Evolutionary conservation across 2,329 filamentous ascomycete species (phyloP).

Genomic region (Trichophyton mentagrophytes): DNA sequence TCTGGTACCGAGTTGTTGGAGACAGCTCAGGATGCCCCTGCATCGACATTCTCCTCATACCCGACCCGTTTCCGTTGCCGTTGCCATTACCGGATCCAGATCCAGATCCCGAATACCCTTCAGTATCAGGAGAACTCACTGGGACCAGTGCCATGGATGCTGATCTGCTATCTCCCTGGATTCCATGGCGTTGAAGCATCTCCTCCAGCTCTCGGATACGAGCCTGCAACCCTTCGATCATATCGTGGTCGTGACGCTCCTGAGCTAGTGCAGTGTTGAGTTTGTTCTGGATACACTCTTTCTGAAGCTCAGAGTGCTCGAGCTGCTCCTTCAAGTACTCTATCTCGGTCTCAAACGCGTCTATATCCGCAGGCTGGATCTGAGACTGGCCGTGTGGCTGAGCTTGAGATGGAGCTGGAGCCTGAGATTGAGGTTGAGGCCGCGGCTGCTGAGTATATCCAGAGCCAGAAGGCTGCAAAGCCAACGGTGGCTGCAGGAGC

Average conservation of each 20-base stretch:
- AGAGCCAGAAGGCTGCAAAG: background rate
- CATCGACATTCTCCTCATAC: background rate
- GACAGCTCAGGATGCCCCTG: background rate
- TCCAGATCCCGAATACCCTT: background rate
- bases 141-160: background rate
- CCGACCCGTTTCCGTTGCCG: background rate
- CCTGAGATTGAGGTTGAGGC: background rate
- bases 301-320: background rate
- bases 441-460: background rate
- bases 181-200: background rate
- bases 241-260: constrained; percentile 1
- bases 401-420: background rate
- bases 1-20: constrained; percentile 1
- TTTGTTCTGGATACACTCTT: background rate
- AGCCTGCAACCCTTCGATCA: constrained; percentile 5
- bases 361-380: background rate
- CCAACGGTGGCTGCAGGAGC: background rate
- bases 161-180: background rate
- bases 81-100: background rate
- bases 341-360: background rate
- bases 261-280: background rate
- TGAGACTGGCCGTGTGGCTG: background rate
- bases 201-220: constrained; percentile 4
- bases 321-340: constrained; percentile 1
- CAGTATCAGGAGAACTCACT: background rate